phyloP scores from a whole-genome alignment of 805 yeast genomes.

The Pichia membranifaciens region DNA sequence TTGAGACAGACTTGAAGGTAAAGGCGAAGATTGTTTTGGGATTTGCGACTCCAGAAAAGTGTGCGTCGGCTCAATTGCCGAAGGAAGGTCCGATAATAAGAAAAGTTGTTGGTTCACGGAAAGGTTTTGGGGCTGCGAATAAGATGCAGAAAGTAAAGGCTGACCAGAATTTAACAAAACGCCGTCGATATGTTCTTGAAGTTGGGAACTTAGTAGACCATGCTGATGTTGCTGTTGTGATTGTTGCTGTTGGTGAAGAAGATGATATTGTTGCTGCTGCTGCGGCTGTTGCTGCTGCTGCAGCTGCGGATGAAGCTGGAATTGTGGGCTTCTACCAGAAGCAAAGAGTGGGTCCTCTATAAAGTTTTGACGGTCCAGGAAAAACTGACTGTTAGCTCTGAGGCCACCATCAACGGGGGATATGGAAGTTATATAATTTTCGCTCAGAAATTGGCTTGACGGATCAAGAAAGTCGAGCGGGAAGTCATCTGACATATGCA shows the following conservation, averaged over 20 bases:
- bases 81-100: conserved; percentile 8
- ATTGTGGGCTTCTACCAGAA: background rate
- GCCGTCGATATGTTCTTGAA: background rate
- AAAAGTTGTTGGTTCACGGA: conserved; percentile 5
- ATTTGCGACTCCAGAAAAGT: background rate
- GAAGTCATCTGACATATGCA: conserved; percentile 7
- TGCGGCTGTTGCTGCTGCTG: background rate
- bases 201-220: background rate
- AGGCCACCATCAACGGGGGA: background rate
- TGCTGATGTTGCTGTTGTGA: background rate
- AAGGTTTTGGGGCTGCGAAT: background rate
- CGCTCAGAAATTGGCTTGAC: background rate
- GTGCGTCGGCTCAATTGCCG: conserved; percentile 8
- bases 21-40: background rate
- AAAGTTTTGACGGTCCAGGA: background rate
- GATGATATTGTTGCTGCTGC: background rate
- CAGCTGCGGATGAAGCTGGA: background rate
- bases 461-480: conserved; percentile 9
- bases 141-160: background rate
- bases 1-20: conserved; percentile 1
- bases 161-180: conserved; percentile 1
- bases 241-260: background rate
- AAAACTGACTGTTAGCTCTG: background rate
- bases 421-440: conserved; percentile 2
- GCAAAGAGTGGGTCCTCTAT: conserved; percentile 1